Base-by-base conservation (phyloP, 306 rosid genomes). In the Geum urbanum region DNA sequence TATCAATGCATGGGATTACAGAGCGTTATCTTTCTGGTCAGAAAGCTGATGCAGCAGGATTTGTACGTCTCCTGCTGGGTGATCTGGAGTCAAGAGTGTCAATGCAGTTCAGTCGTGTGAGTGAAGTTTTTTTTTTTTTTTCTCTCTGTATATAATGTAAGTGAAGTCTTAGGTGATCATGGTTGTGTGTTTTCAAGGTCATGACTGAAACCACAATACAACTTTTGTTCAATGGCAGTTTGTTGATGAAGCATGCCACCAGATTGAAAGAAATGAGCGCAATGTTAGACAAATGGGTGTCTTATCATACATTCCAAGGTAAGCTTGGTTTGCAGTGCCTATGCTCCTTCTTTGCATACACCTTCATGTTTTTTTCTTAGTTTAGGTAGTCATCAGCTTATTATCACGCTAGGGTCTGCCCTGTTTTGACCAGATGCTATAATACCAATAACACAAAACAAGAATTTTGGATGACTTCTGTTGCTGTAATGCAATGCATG, bases 1-100 rank as follows among this genome's bases (percentile, higher is more conserved):
- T 94, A 85, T 94, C 99, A 55, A 91, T 94, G 97, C 95, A 94
- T 82, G 99, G 99, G 72, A 84, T 81, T 71, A 94, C 99, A 24
- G 97, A 94, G 83, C 90, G 89, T 63, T 91, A 87, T 89, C 97
- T 94, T 63, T 88, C 96, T 50, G 77, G 96, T 78, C 97, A 86
- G 78, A 91, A 91, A 84, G 92, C 88, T 65, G 97, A 91, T 79
- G 96, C 97, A 63, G 97, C 99, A 53, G 96, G 97, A 74, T 88
- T 87, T 84, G 99, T 94, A 51, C 89, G 91, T 68, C 81, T 88
- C 77, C 70, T 94, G 87, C 97, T 94, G 67, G 97, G 86, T 63
- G 97, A 91, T 74, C 74, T 94, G 48, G 99, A 91, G 82, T 78
- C 89, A 11, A 87, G 92, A 70, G 84, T 94, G 77, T 94, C 97